Base-by-base conservation (phyloP, 257 asterid genomes). In the Verbena officinalis region DNA sequence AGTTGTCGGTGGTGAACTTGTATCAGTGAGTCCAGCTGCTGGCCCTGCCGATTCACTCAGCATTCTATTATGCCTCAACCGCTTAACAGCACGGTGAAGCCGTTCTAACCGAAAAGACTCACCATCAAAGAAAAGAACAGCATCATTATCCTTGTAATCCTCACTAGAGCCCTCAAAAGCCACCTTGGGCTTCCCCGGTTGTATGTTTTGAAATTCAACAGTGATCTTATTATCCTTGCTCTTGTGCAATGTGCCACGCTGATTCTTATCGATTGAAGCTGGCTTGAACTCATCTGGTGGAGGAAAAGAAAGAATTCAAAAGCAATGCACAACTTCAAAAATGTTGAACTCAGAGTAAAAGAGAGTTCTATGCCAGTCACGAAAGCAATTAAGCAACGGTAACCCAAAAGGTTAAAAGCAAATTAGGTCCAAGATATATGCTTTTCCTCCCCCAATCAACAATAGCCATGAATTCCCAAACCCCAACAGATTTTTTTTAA, bases 221-320 rank as follows among this genome's bases (percentile, higher is more conserved):
- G 95, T 73, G 43, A 94, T 84, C 68, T 76, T 94, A 62, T 94
- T 94, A 31, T 90, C 97, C 83, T 88, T 94, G 72, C 78, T 83
- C 84, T 94, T 94, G 70, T 93, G 96, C 75, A 94, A 65, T 0
- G 79, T 76, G 65, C 99, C 99, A 7, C 91, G 84, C 65, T 84
- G 96, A 67, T 83, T 85, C 78, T 90, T 94, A 54, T 94, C 97
- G 7, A 94, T 90, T 30, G 99, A 94, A 46, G 99, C 99, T 40
- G 99, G 99, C 69, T 94, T 90, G 83, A 94, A 94, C 62, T 94
- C 99, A 74, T 94, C 99, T 94, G 81, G n/a, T 36, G 40, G 19
- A 55, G 20, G 33, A 38, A 21, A 8, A 22, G 27, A 34, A 34
- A 39, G 9, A 45, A 51, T 39, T 36, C 40, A 59, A 55, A 59